Evolutionary conservation across 2,329 filamentous ascomycete species (phyloP).

Genomic region (Colletotrichum noveboracense): DNA sequence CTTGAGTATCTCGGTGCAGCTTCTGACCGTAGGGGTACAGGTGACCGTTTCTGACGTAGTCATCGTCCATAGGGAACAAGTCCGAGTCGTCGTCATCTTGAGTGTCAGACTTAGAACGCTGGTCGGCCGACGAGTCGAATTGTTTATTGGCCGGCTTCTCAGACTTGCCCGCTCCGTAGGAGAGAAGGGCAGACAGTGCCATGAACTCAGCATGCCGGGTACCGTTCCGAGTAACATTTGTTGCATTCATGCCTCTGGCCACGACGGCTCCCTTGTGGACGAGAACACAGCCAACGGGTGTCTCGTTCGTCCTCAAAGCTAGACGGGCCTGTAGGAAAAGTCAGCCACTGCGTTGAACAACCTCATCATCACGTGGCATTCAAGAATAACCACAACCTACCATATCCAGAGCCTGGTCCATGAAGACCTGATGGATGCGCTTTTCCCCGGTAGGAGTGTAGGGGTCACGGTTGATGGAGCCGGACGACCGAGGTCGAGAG

Average conservation of each 20-base stretch:
- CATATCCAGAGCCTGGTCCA: conserved; percentile 87
- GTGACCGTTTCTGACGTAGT: conserved; percentile 60
- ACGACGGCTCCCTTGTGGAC: conserved; percentile 82
- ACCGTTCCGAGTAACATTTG: conserved; percentile 87
- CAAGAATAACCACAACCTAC: conserved; percentile 50
- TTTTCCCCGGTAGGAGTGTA: conserved; percentile 33
- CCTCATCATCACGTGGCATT: not conserved
- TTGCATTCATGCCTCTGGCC: conserved; percentile 94
- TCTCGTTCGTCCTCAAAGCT: conserved; percentile 86
- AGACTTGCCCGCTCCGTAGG: conserved; percentile 36
- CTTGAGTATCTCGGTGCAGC: conserved; percentile 56
- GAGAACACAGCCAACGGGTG: conserved; percentile 94
- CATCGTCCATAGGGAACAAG: conserved; percentile 45
- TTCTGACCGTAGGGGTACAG: conserved; percentile 68
- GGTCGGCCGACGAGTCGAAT: conserved; percentile 1
- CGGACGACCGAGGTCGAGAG: not conserved
- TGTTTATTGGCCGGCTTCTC: not conserved
- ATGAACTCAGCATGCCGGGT: conserved; percentile 96
- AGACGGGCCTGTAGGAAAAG: conserved; percentile 73
- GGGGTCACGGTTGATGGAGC: not conserved
- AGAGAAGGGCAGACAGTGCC: conserved; percentile 69
- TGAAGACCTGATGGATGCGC: conserved; percentile 65
- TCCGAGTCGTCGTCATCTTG: conserved; percentile 25
- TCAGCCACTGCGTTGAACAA: not conserved
- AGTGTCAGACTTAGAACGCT: conserved; percentile 24